Conservation (phyloP, 257 asterid species). For the Cordia subcordata region DNA sequence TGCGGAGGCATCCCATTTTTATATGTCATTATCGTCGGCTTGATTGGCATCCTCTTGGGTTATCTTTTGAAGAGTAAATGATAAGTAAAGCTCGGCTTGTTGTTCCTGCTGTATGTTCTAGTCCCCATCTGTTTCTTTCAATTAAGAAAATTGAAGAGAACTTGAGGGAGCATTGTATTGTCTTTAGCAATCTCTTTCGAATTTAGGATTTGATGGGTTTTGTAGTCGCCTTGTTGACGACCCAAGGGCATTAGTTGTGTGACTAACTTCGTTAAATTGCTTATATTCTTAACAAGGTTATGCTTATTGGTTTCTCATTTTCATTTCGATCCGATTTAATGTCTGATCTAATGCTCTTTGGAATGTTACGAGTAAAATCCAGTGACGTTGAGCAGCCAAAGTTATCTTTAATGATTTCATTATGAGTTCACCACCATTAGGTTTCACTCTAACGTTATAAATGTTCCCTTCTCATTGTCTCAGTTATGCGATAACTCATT, state of each 20-base stretch:
- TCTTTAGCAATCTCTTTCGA: conserved; percentile 36
- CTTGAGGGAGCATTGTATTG: conserved; percentile 34
- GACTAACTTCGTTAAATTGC: conserved; percentile 27
- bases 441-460: too few species aligned
- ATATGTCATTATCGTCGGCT: conserved; percentile 60
- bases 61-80: conserved; percentile 69
- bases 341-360: neutral
- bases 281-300: conserved; percentile 27
- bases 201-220: conserved; percentile 42
- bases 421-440: too few species aligned
- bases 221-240: conserved; percentile 36
- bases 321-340: neutral
- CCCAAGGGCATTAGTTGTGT: conserved; percentile 41
- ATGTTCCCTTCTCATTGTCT: too few species aligned
- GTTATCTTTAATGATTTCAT: too few species aligned
- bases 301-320: neutral
- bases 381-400: too few species aligned
- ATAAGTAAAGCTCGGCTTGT: conserved; percentile 11
- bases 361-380: too few species aligned
- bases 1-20: conserved; percentile 58
- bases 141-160: conserved; percentile 34
- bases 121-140: conserved; percentile 24
- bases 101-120: conserved; percentile 16
- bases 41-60: conserved; percentile 72
- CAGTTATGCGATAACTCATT: too few species aligned